phyloP scores from a whole-genome alignment of 768 basidiomycete species.

The Brasilioporus rufonigricans region DNA sequence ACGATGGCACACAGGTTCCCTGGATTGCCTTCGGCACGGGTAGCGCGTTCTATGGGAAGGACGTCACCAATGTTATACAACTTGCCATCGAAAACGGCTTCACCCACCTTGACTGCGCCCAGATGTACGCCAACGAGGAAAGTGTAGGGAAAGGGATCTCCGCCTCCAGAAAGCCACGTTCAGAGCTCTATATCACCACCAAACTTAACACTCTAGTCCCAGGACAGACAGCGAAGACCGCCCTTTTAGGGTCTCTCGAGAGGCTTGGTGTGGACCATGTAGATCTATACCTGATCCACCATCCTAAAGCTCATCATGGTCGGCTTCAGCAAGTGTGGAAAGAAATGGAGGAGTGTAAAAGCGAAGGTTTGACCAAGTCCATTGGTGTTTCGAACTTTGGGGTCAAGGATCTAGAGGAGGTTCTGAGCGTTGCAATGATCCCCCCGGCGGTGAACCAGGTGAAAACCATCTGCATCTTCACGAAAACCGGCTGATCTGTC shows the following conservation, averaged over 20 bases:
- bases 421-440: neutral
- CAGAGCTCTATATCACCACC: constrained; percentile 1
- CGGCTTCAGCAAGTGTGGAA: neutral
- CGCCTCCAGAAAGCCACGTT: neutral
- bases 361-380: constrained; percentile 2
- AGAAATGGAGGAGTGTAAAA: constrained; percentile 3
- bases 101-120: neutral
- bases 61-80: neutral
- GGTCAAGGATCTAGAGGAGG: neutral
- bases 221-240: neutral
- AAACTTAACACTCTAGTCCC: neutral
- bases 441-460: constrained; percentile 1
- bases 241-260: neutral
- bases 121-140: constrained; percentile 7
- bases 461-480: neutral
- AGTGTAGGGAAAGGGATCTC: neutral
- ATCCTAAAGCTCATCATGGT: neutral
- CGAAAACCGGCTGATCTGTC: neutral
- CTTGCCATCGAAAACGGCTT: neutral
- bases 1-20: neutral
- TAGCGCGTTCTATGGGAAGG: neutral
- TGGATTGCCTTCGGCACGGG: neutral
- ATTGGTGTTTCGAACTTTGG: constrained; percentile 2
- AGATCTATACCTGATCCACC: constrained; percentile 1
- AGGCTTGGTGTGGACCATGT: neutral